Evolutionary conservation across 1,284 basidiomycete species (phyloP).

Genomic region (Lignosus rhinocerotis): DNA sequence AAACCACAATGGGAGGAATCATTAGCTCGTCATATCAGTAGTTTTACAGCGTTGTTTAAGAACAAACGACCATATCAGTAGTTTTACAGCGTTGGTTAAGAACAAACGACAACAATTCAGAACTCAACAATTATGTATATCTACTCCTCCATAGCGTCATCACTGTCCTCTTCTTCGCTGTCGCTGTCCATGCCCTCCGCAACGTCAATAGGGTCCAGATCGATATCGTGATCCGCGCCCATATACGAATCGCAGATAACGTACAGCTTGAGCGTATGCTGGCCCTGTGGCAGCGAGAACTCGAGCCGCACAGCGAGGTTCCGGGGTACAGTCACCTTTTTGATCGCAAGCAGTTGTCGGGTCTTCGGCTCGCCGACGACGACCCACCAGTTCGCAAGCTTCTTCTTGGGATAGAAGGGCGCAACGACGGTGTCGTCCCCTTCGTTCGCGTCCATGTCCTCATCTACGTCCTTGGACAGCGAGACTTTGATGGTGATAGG

Average conservation of each 20-base stretch:
- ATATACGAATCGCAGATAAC: constrained; percentile 93
- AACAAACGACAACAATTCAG: background rate
- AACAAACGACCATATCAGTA: no score
- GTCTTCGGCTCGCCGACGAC: constrained; percentile 83
- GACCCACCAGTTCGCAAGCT: constrained; percentile 97
- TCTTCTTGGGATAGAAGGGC: constrained; percentile 88
- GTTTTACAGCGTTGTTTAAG: background rate
- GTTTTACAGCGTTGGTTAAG: background rate
- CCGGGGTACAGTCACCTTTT: constrained; percentile 88
- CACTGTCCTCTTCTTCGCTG: constrained; percentile 68
- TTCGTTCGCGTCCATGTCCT: constrained; percentile 67
- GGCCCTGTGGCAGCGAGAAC: constrained; percentile 84
- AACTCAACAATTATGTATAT: background rate
- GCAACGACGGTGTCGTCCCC: constrained; percentile 84
- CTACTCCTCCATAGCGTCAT: constrained; percentile 41
- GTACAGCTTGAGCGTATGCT: constrained; percentile 83
- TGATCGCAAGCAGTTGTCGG: constrained; percentile 87
- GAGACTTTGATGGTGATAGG: constrained; percentile 83
- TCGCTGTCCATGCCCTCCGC: constrained; percentile 85
- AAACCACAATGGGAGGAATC: no score
- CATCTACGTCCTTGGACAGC: constrained; percentile 84
- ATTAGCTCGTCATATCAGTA: no score
- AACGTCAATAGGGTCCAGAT: constrained; percentile 77
- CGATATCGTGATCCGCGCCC: constrained; percentile 89
- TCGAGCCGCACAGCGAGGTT: constrained; percentile 84